Percentiles rank a stretch among this genome's conserved stretches.
Evolutionary conservation across 768 basidiomycete genomes (phyloP).

Genomic region (Rhizopogon rudus): DNA sequence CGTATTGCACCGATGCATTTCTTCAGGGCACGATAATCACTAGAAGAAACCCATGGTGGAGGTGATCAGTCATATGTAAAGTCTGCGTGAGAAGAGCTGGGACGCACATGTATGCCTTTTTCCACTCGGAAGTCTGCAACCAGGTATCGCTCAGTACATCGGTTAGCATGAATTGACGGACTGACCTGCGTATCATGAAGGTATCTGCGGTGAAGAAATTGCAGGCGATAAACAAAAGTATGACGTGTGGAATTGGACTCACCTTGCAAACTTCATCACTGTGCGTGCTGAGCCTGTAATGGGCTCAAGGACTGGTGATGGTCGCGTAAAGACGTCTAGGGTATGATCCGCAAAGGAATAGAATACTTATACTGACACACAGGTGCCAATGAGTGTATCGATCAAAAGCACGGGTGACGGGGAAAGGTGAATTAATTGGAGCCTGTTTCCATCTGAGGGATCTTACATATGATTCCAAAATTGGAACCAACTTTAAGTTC

Average conservation of each 20-base stretch:
- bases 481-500: not conserved
- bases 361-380: not conserved
- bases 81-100: not conserved
- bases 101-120: constrained; percentile 27
- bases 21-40: constrained; percentile 72
- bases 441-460: not conserved
- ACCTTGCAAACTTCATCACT: constrained; percentile 60
- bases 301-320: not conserved
- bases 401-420: not conserved
- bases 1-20: constrained; percentile 56
- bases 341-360: not conserved
- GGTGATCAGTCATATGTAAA: not conserved
- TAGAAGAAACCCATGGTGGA: constrained; percentile 20
- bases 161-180: not conserved
- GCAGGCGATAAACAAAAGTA: not conserved
- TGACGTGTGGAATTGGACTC: constrained; percentile 10
- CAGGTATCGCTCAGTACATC: constrained; percentile 1
- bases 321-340: not conserved
- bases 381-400: not conserved
- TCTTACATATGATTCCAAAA: not conserved
- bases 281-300: not conserved
- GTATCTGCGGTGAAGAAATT: constrained; percentile 37
- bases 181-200: constrained; percentile 64
- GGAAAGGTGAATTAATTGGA: not conserved
- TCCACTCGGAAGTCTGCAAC: constrained; percentile 60